Conservation (phyloP, 164 flowering plant species). For the Cinnamomum chago region DNA sequence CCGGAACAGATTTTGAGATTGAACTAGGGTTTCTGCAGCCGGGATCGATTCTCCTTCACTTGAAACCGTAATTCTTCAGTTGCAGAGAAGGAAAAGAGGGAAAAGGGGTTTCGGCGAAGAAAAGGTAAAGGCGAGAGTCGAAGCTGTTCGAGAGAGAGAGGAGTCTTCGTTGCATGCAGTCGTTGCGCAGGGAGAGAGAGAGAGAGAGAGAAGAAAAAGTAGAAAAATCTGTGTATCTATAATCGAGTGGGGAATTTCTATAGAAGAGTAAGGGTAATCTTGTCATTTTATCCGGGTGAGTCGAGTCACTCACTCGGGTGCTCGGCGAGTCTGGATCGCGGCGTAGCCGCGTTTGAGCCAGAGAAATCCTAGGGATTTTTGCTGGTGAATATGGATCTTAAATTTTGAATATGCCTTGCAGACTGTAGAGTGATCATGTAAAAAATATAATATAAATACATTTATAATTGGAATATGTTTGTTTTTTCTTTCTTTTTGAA, state of each 20-base stretch:
- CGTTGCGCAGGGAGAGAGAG: not conserved
- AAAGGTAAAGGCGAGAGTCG: not conserved
- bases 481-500: too few species aligned
- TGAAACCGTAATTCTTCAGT: not conserved
- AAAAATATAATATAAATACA: too few species aligned
- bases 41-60: not conserved
- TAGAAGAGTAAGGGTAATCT: not conserved
- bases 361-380: too few species aligned
- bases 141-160: not conserved
- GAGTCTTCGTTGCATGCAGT: not conserved
- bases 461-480: too few species aligned
- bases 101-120: not conserved
- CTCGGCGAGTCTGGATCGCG: too few species aligned
- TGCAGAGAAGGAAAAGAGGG: not conserved
- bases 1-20: not conserved
- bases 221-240: not conserved
- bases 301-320: too few species aligned
- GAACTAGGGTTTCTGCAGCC: not conserved
- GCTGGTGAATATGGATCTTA: too few species aligned
- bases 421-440: too few species aligned
- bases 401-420: too few species aligned
- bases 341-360: too few species aligned
- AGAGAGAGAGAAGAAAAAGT: not conserved
- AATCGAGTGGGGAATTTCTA: not conserved
- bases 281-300: not conserved